Base-by-base conservation (phyloP, 192 early-diverging fungal genomes). In the Linnemannia exigua region DNA sequence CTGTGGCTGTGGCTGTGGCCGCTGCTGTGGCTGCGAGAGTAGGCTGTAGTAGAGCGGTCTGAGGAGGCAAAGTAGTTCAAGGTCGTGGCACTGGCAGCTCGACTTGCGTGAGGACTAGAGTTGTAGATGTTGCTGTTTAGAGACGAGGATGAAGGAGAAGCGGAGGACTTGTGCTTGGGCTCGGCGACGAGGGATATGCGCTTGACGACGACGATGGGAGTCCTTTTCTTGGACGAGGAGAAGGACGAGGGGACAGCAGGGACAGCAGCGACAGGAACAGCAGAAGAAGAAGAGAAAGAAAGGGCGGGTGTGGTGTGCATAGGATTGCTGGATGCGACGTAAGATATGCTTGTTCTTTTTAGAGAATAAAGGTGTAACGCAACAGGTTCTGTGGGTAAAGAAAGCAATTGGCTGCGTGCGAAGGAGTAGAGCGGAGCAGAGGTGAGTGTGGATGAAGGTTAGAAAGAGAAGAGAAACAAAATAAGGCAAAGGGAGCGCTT, bases 181-280 rank as follows among this genome's bases (percentile, higher is more conserved):
- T 80, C 79, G 15, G 79, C 79, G 1, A 38, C 48, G 0, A 80
- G 72, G 17, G 79, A 74, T 72, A 80, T 80, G 25, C 79, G 79
- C 35, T 73, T 72, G 35, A 80, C 47, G 46, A 80, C 67, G 41
- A 74, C 50, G 47, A 80, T 19, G 38, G 79, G 61, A 9, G 72
- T n/a, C 47, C 75, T n/a, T 36, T 80, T 80, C 25, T 67, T 80
- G 48, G 79, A 80, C 38, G n/a, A 35, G 20, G 54, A 72, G 28
- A 70, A 41, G 11, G 33, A n/a, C n/a, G n/a, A 14, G 41, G 76
- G 25, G 9, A 38, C 38, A 52, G 70, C 33, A 28, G 12, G 11
- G 20, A 38, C 41, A 46, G 35, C n/a, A 46, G 19, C 20, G 44
- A 44, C 52, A 58, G 52, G 52, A 8, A 63, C 58, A 31, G 28